Evolutionary conservation across 192 early-diverging fungal genomes (phyloP).

Genomic region (Backusella circina): DNA sequence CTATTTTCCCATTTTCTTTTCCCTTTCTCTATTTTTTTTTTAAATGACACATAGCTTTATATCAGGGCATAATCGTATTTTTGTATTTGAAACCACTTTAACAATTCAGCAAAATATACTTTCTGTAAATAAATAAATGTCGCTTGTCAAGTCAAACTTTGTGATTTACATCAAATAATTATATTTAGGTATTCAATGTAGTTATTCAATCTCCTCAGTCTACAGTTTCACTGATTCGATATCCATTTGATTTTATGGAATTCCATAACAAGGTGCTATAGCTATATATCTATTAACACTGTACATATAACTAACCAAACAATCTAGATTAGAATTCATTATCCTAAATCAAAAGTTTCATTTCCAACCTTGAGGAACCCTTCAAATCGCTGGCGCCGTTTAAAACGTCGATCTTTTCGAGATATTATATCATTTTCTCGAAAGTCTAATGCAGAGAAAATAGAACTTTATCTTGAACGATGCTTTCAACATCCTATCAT

Average conservation of each 20-base stretch:
- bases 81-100: slow-evolving; percentile 24
- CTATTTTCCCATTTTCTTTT: background rate
- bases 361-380: slow-evolving; percentile 22
- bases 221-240: slow-evolving; percentile 29
- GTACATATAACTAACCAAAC: background rate
- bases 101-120: background rate
- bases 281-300: background rate
- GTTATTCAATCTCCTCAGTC: slow-evolving; percentile 23
- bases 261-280: slow-evolving; percentile 36
- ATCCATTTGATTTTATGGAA: slow-evolving; percentile 33
- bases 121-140: background rate
- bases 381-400: slow-evolving; percentile 5
- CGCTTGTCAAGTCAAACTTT: background rate
- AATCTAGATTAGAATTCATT: slow-evolving; percentile 24
- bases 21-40: background rate
- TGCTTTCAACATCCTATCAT: slow-evolving; percentile 37
- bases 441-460: slow-evolving; percentile 48
- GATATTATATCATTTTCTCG: slow-evolving; percentile 10
- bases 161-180: background rate
- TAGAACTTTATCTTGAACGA: slow-evolving; percentile 46
- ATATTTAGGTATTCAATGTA: slow-evolving; percentile 31
- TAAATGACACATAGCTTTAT: background rate
- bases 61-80: background rate
- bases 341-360: slow-evolving; percentile 26
- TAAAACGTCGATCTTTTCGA: slow-evolving; percentile 20